Conservation (phyloP, 495 filamentous ascomycete species). For the Aspergillus coremiiformis region DNA sequence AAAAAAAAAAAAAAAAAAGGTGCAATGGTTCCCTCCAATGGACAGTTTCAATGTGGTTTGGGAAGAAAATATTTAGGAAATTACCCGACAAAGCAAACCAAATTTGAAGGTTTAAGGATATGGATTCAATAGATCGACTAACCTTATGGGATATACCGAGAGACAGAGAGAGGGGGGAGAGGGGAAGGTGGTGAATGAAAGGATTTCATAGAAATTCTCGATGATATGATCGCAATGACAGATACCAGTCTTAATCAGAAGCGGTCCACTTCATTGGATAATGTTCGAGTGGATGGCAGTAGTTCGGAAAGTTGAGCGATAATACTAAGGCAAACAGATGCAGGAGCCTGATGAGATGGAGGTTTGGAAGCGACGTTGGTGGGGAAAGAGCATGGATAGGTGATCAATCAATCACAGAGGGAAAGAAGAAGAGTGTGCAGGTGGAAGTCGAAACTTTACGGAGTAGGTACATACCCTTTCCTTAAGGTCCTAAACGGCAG, state of each 20-base stretch:
- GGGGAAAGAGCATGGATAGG: neutral
- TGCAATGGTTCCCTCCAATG: neutral
- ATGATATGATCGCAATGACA: neutral
- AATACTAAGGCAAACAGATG: neutral
- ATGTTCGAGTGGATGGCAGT: conserved; percentile 9
- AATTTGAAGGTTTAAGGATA: neutral
- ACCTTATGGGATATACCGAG: conserved; percentile 7
- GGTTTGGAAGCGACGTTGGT: neutral
- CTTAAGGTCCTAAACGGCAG: too few species aligned
- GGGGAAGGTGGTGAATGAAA: neutral
- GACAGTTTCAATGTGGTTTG: neutral
- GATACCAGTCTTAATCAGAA: neutral
- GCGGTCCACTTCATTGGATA: conserved; percentile 14
- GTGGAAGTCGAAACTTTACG: too few species aligned
- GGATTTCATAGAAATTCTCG: neutral
- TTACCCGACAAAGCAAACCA: neutral
- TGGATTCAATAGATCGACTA: neutral
- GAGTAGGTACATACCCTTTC: too few species aligned
- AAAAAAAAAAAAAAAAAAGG: too few species aligned
- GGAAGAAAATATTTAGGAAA: neutral
- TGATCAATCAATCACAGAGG: neutral
- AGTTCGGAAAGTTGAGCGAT: neutral
- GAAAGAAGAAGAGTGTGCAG: neutral
- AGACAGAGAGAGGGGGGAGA: neutral
- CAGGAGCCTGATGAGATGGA: too few species aligned